Percentiles rank a stretch among this genome's conserved stretches.
Conservation (phyloP, 306 rosid genomes). For the Arachis stenosperma region DNA sequence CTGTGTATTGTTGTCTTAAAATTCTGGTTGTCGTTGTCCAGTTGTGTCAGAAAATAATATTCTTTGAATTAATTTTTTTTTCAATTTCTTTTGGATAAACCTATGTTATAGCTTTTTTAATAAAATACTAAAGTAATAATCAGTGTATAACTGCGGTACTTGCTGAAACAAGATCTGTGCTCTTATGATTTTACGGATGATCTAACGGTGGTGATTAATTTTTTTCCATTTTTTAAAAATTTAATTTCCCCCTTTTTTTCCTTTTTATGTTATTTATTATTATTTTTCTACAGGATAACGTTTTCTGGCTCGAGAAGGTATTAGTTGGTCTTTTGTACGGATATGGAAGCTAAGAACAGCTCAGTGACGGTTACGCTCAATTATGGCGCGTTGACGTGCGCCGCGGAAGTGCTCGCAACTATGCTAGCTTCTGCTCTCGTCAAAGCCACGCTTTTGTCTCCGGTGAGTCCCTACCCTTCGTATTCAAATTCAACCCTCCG, state of each 20-base stretch:
- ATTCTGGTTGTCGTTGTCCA: not conserved
- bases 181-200: slow-evolving; percentile 46
- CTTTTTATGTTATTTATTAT: not conserved
- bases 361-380: slow-evolving; percentile 51
- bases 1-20: not conserved
- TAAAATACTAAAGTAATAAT: slow-evolving; percentile 1
- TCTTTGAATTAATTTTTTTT: not conserved
- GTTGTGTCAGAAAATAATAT: not conserved
- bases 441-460: slow-evolving; percentile 57
- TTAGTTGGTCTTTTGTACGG: slow-evolving; percentile 47
- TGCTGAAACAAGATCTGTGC: slow-evolving; percentile 44
- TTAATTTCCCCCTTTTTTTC: not conserved
- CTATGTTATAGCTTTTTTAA: not conserved
- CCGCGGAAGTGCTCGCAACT: slow-evolving; percentile 57
- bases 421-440: slow-evolving; percentile 68
- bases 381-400: slow-evolving; percentile 63
- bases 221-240: not conserved
- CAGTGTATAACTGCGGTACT: slow-evolving; percentile 29
- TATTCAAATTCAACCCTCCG: not conserved
- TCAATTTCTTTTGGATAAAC: not conserved
- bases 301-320: slow-evolving; percentile 41
- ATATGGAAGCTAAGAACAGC: slow-evolving; percentile 63
- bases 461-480: slow-evolving; percentile 48
- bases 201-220: slow-evolving; percentile 47
- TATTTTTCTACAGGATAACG: slow-evolving; percentile 29